These are phyloP conservation scores for Pholiota conissans DNA, from an alignment of 768 basidiomycete genomes.

Conservation along the genomic window DNA sequence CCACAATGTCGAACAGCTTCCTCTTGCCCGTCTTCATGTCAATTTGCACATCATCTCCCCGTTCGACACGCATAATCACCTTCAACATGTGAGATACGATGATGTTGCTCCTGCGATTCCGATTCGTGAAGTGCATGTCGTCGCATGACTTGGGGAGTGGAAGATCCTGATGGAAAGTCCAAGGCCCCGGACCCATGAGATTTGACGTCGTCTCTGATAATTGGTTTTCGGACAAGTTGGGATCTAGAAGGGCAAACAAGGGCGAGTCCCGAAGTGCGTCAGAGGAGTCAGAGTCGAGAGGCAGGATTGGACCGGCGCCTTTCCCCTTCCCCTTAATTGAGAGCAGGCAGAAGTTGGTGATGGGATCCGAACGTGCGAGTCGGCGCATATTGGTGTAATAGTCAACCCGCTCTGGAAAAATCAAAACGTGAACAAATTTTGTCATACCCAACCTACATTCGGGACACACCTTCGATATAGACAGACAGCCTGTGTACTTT, in stretches of 20 bases:
- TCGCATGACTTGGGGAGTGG: slow-evolving; percentile 66
- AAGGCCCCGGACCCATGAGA: slow-evolving; percentile 82
- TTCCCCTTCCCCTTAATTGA: slow-evolving; percentile 58
- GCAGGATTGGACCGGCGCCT: slow-evolving; percentile 65
- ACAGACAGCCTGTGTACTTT: slow-evolving; percentile 75
- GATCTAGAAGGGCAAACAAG: slow-evolving; percentile 47
- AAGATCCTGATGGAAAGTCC: slow-evolving; percentile 73
- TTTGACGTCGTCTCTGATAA: slow-evolving; percentile 56
- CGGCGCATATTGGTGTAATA: slow-evolving; percentile 73
- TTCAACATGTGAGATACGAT: slow-evolving; percentile 76
- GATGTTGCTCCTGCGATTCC: slow-evolving; percentile 75
- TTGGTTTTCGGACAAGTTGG: slow-evolving; percentile 39
- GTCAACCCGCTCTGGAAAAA: slow-evolving; percentile 69
- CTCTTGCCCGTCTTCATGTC: slow-evolving; percentile 69
- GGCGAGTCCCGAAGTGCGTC: slow-evolving; percentile 70
- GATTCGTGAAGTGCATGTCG: slow-evolving; percentile 74
- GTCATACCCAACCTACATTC: neutral
- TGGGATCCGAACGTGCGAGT: slow-evolving; percentile 68
- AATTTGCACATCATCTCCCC: slow-evolving; percentile 65
- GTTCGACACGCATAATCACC: slow-evolving; percentile 79
- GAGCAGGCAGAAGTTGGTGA: slow-evolving; percentile 61
- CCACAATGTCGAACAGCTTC: slow-evolving; percentile 85
- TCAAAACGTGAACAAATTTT: neutral
- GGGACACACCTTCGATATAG: slow-evolving; percentile 69
- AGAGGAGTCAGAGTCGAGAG: slow-evolving; percentile 69